Percentiles rank a stretch among this genome's conserved stretches.
These are phyloP conservation scores for Fusarium equiseti DNA, from an alignment of 2,329 filamentous ascomycete genomes.

Conservation along the genomic window DNA sequence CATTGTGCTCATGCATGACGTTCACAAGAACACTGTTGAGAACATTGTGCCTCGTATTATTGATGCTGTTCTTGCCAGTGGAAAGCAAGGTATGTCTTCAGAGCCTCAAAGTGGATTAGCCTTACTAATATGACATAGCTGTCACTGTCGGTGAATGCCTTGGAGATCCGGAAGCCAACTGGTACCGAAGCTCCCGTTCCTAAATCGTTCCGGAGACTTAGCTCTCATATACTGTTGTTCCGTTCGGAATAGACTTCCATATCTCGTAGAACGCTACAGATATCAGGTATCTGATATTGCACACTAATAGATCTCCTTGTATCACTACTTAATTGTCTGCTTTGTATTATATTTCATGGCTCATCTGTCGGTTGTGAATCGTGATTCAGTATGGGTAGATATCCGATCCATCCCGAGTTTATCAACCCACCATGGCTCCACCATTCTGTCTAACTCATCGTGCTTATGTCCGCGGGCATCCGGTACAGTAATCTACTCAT, in stretches of 20 bases:
- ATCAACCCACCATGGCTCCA: neutral
- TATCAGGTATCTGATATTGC: neutral
- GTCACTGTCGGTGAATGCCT: neutral
- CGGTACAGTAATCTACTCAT: neutral
- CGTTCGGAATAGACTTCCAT: neutral
- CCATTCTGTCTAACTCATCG: neutral
- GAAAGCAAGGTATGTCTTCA: neutral
- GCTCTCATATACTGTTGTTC: neutral
- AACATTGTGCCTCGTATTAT: neutral
- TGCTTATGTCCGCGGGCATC: neutral
- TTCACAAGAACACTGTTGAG: conserved; percentile 56
- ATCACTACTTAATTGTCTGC: neutral
- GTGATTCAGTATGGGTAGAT: neutral
- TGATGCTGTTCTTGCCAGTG: neutral
- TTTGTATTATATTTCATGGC: neutral
- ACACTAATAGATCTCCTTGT: neutral
- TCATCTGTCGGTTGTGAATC: no score
- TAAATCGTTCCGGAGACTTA: neutral
- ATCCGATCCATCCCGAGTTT: neutral
- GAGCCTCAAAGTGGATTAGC: neutral
- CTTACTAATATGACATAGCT: neutral
- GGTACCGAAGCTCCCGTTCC: neutral
- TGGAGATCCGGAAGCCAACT: neutral
- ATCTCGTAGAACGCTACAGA: neutral
- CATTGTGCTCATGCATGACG: conserved; percentile 63